These are phyloP conservation scores for Neocallimastix lanati DNA, from an alignment of 192 early-diverging fungal genomes.

Conservation along the genomic window DNA sequence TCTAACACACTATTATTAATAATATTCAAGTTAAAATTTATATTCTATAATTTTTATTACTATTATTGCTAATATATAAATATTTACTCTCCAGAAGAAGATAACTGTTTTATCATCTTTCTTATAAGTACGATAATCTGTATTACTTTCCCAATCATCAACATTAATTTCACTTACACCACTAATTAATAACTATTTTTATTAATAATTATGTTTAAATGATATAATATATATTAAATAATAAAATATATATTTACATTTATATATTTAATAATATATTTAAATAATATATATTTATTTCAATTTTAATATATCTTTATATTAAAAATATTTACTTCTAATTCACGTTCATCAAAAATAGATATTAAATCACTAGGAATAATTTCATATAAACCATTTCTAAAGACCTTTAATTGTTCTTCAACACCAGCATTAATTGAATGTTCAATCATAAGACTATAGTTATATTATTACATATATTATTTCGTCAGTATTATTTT, in stretches of 20 bases:
- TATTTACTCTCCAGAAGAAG: constrained; percentile 81
- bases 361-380: constrained; percentile 87
- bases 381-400: constrained; percentile 83
- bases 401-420: constrained; percentile 92
- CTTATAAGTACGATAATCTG: constrained; percentile 93
- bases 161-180: constrained; percentile 91
- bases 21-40: no score
- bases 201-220: no score
- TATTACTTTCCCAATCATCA: constrained; percentile 98
- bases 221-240: no score
- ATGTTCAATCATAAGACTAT: constrained; percentile 70
- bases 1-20: constrained; percentile 36
- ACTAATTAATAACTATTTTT: constrained; percentile 61
- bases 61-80: not conserved
- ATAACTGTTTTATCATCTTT: constrained; percentile 87
- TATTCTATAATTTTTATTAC: no score
- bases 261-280: no score
- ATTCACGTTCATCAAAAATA: constrained; percentile 94
- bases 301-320: no score
- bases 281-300: no score
- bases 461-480: no score
- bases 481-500: no score
- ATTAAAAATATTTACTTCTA: constrained; percentile 36
- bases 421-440: constrained; percentile 74
- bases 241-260: no score